Conservation (phyloP, 2,329 filamentous ascomycete genomes). For the Colletotrichum lini region DNA sequence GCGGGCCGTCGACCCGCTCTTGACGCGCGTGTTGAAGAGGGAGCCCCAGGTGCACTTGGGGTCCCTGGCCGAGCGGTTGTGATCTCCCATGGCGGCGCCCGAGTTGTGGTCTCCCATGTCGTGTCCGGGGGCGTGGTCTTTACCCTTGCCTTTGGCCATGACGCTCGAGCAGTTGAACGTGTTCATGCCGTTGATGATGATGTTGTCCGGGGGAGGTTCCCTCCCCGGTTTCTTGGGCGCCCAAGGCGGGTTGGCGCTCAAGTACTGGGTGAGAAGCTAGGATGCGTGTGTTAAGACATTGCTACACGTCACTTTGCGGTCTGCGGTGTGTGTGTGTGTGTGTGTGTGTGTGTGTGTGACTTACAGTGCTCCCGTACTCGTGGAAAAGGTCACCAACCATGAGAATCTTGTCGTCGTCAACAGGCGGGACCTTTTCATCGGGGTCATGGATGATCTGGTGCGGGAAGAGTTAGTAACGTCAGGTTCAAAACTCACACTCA, state of each 20-base stretch:
- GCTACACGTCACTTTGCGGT: conserved; percentile 30
- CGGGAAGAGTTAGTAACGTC: conserved; percentile 15
- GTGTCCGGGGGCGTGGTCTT: conserved; percentile 26
- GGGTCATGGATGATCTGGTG: conserved; percentile 56
- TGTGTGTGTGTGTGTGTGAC: too few species aligned
- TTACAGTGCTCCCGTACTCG: conserved; percentile 51
- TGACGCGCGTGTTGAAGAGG: conserved; percentile 51
- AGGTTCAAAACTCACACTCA: background rate
- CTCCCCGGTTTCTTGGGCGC: conserved; percentile 53
- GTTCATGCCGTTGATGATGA: conserved; percentile 57
- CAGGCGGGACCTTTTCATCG: conserved; percentile 48
- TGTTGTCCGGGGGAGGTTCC: conserved; percentile 58
- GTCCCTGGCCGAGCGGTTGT: conserved; percentile 18
- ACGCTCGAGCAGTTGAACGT: conserved; percentile 52
- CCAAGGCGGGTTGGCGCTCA: conserved; percentile 52
- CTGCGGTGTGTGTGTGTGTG: too few species aligned
- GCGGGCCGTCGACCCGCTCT: conserved; percentile 48
- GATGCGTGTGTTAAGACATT: conserved; percentile 42
- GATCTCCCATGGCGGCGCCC: conserved; percentile 7
- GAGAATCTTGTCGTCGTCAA: conserved; percentile 54
- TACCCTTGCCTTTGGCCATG: conserved; percentile 33
- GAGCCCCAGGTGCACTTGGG: conserved; percentile 50
- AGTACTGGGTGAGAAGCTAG: conserved; percentile 51
- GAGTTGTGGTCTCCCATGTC: conserved; percentile 15
- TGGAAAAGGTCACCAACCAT: conserved; percentile 59